Percentiles rank a stretch among this genome's conserved stretches.
phyloP scores from a whole-genome alignment of 805 yeast genomes.

The Metschnikowia picachoensis region DNA sequence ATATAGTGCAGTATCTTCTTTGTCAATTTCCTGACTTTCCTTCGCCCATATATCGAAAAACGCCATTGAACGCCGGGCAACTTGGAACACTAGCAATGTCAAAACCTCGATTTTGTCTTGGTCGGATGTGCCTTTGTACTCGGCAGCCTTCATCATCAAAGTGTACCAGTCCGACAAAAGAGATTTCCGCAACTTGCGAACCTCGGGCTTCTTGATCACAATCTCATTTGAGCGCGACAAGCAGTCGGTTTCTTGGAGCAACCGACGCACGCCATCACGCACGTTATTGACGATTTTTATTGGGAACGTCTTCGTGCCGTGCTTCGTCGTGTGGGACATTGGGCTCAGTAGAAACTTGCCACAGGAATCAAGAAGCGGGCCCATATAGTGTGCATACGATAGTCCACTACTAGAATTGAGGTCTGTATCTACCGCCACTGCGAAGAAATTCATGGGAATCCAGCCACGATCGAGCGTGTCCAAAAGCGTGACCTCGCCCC shows the following conservation, averaged over 20 bases:
- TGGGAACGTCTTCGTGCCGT: constrained; percentile 49
- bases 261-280: constrained; percentile 65
- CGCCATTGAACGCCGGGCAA: constrained; percentile 57
- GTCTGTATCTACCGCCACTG: constrained; percentile 37
- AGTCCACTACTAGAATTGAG: constrained; percentile 19
- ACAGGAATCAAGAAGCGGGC: constrained; percentile 54
- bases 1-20: constrained; percentile 32
- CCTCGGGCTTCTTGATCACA: constrained; percentile 57
- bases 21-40: constrained; percentile 49
- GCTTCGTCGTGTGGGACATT: constrained; percentile 42
- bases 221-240: constrained; percentile 69
- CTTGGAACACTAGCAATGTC: constrained; percentile 62
- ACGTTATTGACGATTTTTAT: constrained; percentile 57
- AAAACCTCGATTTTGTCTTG: constrained; percentile 56
- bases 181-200: constrained; percentile 62
- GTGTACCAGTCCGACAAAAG: constrained; percentile 76
- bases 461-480: constrained; percentile 67
- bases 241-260: constrained; percentile 67
- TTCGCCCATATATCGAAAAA: constrained; percentile 71
- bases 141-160: constrained; percentile 71
- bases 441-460: constrained; percentile 82
- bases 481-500: constrained; percentile 81
- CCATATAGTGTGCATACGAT: constrained; percentile 40
- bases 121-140: constrained; percentile 61
- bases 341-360: constrained; percentile 68